Evolutionary conservation across 768 basidiomycete species (phyloP), one percentile per base, ranked within the genome.

Genomic region (Suillus bovinus): DNA sequence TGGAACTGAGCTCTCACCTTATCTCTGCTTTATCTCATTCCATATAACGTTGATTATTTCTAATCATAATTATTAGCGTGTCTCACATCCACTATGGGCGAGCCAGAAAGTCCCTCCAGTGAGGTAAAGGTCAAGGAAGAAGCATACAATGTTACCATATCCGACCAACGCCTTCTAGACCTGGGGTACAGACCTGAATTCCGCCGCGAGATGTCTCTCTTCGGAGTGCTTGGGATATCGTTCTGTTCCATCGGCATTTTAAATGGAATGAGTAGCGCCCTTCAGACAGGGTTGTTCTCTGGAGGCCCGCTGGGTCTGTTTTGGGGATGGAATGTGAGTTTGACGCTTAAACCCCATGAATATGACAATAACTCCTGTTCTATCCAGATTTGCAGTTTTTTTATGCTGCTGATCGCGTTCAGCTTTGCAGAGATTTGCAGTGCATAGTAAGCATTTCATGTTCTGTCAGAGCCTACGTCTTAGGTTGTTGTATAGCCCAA

Each of bases 201-300:
- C 68, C 74, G 80, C n/a, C 77, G 85, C 34, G 83, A 85, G 67
- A 85, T 86, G 82, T 83, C 83, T 14, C 72, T 84, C 38, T 85
- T 82, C 58, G 84, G 84, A 27, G 85, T 86, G 38, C 74, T 85
- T 50, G 84, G 85, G 20, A 81, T 86, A 69, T 84, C 83, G 0
- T 86, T 86, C 69, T 85, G 84, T 54, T 80, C 85, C 9, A 85
- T 86, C 31, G 83, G 85, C 6, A 85, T 86, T 64, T 75, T 86
- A 13, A 85, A 84, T 7, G 84, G 85, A 33, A 85, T 84, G 82
- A 83, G 82, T 59, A 83, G 82, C 58, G 84, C 84, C 0, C 85
- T 85, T 63, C 84, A 86, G 67, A 85, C 84, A 0, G 84, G 85
- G 0, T 70, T 85, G 14, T 84, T 85, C 69, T 84, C 82, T 47